Evolutionary conservation across 805 yeast species (phyloP).

Genomic region (Candida sithepensis): DNA sequence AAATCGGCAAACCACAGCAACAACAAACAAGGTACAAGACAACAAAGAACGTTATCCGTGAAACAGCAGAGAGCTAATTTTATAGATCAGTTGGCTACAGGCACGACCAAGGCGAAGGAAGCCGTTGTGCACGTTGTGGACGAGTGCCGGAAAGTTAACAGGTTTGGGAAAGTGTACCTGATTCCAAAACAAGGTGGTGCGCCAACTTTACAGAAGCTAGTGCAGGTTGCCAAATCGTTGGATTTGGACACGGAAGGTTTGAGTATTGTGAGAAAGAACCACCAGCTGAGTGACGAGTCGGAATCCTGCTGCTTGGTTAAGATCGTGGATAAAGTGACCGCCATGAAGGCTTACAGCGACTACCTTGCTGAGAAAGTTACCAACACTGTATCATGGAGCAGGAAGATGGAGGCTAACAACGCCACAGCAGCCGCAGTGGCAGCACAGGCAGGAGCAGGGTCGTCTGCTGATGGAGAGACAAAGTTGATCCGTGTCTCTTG

Average conservation of each 20-base stretch:
- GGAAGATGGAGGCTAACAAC: slow-evolving; percentile 11
- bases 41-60: neutral
- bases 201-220: slow-evolving; percentile 11
- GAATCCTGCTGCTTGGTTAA: slow-evolving; percentile 25
- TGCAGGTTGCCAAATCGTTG: slow-evolving; percentile 12
- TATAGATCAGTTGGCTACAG: slow-evolving; percentile 15
- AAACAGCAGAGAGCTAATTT: neutral
- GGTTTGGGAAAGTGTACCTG: slow-evolving; percentile 18
- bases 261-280: slow-evolving; percentile 16
- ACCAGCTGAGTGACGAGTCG: slow-evolving; percentile 2
- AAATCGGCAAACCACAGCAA: neutral
- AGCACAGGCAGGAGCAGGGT: neutral
- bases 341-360: slow-evolving; percentile 28
- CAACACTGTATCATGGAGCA: slow-evolving; percentile 5
- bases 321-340: slow-evolving; percentile 20
- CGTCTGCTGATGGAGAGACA: slow-evolving; percentile 19
- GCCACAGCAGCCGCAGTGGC: slow-evolving; percentile 8
- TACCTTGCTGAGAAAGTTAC: slow-evolving; percentile 21
- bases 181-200: slow-evolving; percentile 11
- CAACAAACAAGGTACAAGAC: neutral
- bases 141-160: slow-evolving; percentile 14
- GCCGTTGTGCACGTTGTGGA: slow-evolving; percentile 22
- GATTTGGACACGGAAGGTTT: slow-evolving; percentile 26
- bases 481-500: slow-evolving; percentile 51
- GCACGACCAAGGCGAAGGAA: slow-evolving; percentile 27